Conservation (phyloP, 345 rosid species). For the Sonneratia alba region DNA sequence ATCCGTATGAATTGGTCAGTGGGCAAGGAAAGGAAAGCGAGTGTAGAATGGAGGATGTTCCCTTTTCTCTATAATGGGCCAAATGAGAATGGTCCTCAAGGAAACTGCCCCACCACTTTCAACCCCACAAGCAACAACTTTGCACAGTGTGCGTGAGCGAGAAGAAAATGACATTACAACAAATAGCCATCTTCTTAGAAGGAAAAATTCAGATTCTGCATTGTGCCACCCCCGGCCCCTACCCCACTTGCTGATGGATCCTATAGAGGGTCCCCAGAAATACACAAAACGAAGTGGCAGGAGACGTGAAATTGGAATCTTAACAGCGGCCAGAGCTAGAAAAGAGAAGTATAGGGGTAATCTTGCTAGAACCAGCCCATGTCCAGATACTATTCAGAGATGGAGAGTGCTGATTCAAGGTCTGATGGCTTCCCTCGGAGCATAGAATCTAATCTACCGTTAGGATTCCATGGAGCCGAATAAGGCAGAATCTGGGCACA, state of each 20-base stretch:
- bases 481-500: not conserved
- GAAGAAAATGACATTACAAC: slow-evolving; percentile 44
- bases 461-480: slow-evolving; percentile 11
- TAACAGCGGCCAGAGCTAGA: not conserved
- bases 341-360: not conserved
- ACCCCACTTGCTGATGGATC: slow-evolving; percentile 7
- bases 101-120: slow-evolving; percentile 33
- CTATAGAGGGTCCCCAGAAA: slow-evolving; percentile 18
- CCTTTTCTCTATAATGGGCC: no score
- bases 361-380: not conserved
- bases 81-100: no score
- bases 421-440: not conserved
- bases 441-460: slow-evolving; percentile 6
- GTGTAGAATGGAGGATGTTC: no score
- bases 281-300: slow-evolving; percentile 3
- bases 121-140: slow-evolving; percentile 28
- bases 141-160: slow-evolving; percentile 4
- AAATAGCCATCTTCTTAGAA: slow-evolving; percentile 28
- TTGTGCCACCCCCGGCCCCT: slow-evolving; percentile 5
- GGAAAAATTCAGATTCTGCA: slow-evolving; percentile 28
- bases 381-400: not conserved
- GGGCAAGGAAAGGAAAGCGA: no score
- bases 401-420: not conserved
- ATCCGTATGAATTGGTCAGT: no score
- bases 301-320: not conserved